phyloP scores from a whole-genome alignment of 768 basidiomycete species.

The Suillus weaverae region DNA sequence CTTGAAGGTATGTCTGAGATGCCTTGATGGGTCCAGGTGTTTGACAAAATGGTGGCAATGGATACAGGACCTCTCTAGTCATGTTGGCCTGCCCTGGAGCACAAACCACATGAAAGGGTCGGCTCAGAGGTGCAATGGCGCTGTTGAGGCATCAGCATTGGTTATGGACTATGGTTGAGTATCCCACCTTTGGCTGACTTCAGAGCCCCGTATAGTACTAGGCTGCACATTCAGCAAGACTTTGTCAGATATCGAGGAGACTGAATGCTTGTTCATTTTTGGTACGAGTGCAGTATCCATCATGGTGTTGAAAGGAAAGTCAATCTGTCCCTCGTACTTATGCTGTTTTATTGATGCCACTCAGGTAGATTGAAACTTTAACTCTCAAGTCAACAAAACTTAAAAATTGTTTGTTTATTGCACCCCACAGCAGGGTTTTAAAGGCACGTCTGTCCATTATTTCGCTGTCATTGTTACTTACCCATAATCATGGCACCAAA shows the following conservation, averaged over 20 bases:
- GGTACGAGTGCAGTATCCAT: background rate
- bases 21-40: background rate
- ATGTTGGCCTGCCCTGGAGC: background rate
- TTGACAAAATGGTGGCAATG: background rate
- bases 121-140: background rate
- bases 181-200: background rate
- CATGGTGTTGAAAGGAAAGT: background rate
- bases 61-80: background rate
- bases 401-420: conserved; percentile 2
- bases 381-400: too few species aligned
- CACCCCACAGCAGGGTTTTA: too few species aligned
- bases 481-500: too few species aligned
- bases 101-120: background rate
- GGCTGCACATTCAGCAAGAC: too few species aligned
- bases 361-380: too few species aligned
- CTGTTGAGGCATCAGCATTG: background rate
- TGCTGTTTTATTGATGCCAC: too few species aligned
- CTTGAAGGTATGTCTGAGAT: background rate
- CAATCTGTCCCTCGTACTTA: too few species aligned
- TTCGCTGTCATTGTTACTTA: too few species aligned
- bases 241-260: too few species aligned
- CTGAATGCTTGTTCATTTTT: too few species aligned
- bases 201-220: too few species aligned
- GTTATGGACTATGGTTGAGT: background rate
- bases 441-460: too few species aligned